Evolutionary conservation across 2,329 filamentous ascomycete genomes (phyloP).

Genomic region (Paraphaeosphaeria minitans): DNA sequence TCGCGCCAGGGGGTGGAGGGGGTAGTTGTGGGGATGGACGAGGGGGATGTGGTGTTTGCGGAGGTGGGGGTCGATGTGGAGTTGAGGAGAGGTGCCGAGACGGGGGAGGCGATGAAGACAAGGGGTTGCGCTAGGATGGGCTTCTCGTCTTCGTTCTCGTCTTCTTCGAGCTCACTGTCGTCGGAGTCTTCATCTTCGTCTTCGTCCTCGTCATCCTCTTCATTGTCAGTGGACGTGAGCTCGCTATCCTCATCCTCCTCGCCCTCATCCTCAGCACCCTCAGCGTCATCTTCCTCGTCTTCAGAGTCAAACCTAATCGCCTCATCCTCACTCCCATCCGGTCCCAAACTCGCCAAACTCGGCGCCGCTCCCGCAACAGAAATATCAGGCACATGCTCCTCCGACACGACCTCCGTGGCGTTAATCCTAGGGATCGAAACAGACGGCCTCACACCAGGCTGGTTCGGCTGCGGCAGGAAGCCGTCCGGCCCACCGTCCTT

Average conservation of each 20-base stretch:
- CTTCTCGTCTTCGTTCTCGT: neutral
- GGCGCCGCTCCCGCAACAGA: neutral
- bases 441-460: neutral
- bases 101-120: neutral
- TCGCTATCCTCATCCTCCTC: neutral
- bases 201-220: neutral
- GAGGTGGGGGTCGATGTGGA: neutral
- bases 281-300: neutral
- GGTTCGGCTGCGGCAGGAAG: neutral
- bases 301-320: neutral
- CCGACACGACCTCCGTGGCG: neutral
- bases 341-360: neutral
- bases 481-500: neutral
- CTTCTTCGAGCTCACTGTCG: neutral
- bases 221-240: neutral
- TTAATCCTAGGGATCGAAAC: neutral
- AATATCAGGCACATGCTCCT: neutral
- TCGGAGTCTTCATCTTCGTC: neutral
- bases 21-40: neutral
- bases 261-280: neutral
- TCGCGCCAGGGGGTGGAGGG: slow-evolving; percentile 2
- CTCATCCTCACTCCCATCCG: neutral
- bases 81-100: neutral
- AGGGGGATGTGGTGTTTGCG: neutral
- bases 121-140: neutral